These are phyloP conservation scores for Aspergillus proliferans DNA, from an alignment of 2,329 filamentous ascomycete species.

Conservation along the genomic window DNA sequence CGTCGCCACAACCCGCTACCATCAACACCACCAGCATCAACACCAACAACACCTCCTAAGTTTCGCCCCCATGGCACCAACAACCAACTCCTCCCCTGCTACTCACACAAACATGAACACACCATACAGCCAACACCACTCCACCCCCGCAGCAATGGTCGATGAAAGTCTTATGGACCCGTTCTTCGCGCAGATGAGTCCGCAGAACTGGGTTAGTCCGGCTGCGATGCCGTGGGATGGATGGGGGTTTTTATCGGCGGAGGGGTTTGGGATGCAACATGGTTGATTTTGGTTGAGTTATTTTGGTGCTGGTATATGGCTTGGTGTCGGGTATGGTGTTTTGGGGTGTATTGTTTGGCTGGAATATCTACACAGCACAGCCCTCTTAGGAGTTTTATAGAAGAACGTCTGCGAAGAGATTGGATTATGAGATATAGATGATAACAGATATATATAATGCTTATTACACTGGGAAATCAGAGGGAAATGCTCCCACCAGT, in stretches of 20 bases:
- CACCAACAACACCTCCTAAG: conserved; percentile 2
- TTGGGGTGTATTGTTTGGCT: no score
- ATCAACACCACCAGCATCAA: conserved; percentile 5
- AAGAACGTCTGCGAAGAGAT: no score
- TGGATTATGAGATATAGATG: no score
- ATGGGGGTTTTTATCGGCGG: conserved; percentile 6
- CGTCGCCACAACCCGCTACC: conserved; percentile 14
- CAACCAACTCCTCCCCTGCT: conserved; percentile 9
- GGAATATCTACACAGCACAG: no score
- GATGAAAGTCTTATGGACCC: conserved; percentile 1
- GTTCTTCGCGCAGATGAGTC: conserved; percentile 21
- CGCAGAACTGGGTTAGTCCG: conserved; percentile 29
- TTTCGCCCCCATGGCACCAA: conserved; percentile 9
- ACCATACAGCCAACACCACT: neutral
- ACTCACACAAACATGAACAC: neutral
- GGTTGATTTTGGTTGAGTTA: neutral
- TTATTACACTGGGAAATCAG: no score
- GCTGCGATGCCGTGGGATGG: conserved; percentile 24
- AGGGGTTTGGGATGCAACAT: neutral
- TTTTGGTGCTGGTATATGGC: no score
- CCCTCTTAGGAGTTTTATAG: no score
- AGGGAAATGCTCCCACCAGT: no score
- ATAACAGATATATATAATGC: no score
- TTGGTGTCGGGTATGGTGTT: no score
- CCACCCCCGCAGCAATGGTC: neutral